Base-by-base conservation (phyloP, 2,329 filamentous ascomycete species). In the Blastomyces gilchristii region DNA sequence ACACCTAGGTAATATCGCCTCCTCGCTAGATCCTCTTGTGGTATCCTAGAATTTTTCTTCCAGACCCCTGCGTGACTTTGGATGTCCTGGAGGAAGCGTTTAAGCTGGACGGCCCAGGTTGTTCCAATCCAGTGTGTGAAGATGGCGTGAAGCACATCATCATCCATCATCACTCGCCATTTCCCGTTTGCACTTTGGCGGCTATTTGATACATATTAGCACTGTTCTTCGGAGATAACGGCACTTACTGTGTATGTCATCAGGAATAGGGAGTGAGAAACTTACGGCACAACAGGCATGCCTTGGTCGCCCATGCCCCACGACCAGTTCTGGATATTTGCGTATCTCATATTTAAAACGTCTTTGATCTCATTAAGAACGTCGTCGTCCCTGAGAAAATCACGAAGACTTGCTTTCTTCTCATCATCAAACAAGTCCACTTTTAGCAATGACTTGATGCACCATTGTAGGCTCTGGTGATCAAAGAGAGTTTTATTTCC, bases 151-250 rank as follows among this genome's bases (percentile, higher is more conserved):
- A 80, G 68, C 12, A 79, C 73, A 58, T 80, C 77, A 62, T 80
- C 77, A 63, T 80, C 77, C 70, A 78, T 76, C 74, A 77, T 78
- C 61, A 79, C 77, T 1, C 76, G 72, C 64, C 78, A 79, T 63
- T 78, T 79, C 1, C 78, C 78, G 61, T 79, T 79, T 31, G 77
- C 65, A 45, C 77, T 75, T 47, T 73, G 75, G 9, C 76, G 75
- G 34, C 66, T 67, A 58, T 22, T 31, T 22, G 8, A 28, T 43
- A 61, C 12, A 58, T 14, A 39, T 57, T 39, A 57, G 53, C 8
- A 37, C 34, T 39, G 25, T 57, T 22, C 31, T 1, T 31, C 3
- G 6, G n/a, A 47, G 22, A 18, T 58, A 57, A 37, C 1, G 47
- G 14, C 16, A 12, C 53, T 43, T 39, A 12, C 3, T 61, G 34